Percentiles rank a stretch among this genome's conserved stretches.
Conservation (phyloP, 768 basidiomycete genomes). For the Scleroderma citrinum region DNA sequence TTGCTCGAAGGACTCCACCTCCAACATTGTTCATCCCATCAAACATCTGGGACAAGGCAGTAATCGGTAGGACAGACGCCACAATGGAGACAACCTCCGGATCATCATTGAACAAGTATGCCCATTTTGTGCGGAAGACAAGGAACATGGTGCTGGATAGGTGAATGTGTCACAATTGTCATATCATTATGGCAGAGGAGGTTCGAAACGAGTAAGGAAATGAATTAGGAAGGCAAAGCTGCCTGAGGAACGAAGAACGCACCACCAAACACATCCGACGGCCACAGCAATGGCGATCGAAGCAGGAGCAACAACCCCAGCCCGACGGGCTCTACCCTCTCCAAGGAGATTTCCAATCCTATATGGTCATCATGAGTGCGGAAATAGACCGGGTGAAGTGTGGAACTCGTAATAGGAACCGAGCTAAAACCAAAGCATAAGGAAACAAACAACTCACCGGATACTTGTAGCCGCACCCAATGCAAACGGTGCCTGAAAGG, state of each 20-base stretch:
- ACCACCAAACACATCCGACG: conserved; percentile 65
- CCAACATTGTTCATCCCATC: conserved; percentile 69
- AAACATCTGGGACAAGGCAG: conserved; percentile 78
- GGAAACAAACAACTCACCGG: conserved; percentile 40
- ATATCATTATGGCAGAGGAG: too few relatives aligned
- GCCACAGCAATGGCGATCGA: conserved; percentile 60
- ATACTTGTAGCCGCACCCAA: conserved; percentile 81
- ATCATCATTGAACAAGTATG: conserved; percentile 67
- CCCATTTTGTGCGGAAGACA: conserved; percentile 61
- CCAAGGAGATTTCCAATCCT: conserved; percentile 89
- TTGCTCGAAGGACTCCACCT: conserved; percentile 74
- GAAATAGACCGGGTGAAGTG: too few relatives aligned
- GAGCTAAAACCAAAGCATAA: not conserved
- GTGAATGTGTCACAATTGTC: too few relatives aligned
- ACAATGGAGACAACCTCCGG: conserved; percentile 45
- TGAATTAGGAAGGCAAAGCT: too few relatives aligned
- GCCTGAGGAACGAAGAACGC: not conserved
- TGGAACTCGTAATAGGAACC: too few relatives aligned
- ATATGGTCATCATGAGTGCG: not conserved
- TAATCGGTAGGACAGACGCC: conserved; percentile 64
- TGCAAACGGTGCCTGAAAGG: conserved; percentile 81
- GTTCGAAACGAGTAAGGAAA: too few relatives aligned
- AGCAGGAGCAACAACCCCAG: conserved; percentile 58
- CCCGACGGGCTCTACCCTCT: conserved; percentile 67
- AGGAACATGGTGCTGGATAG: conserved; percentile 46